Evolutionary conservation across 306 rosid genomes (phyloP), one percentile per base, ranked within the genome.

Genomic region (Oemleria cerasiformis): DNA sequence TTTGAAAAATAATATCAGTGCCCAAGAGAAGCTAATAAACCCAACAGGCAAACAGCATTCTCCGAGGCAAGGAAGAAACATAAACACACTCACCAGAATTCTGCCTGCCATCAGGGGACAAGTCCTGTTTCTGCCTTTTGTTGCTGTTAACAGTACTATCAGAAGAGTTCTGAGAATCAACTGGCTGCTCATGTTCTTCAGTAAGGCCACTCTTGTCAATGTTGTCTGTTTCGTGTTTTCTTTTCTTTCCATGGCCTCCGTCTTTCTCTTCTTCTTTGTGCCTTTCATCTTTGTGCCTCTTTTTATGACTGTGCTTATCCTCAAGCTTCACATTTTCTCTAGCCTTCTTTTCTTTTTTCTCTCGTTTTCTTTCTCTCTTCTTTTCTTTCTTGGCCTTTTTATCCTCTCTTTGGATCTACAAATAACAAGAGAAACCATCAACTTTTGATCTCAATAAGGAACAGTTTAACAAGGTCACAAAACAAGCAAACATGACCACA

Each of bases 1-100:
- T 36, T 79, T 63, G 63, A 54, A 79, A 67, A 68, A 73, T 58
- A 73, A 53, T 51, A 75, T 79, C 76, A 79, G 78, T 79, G 66
- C 70, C 68, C 71, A 56, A 45, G 72, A 68, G 75, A 79, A 61
- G 66, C 67, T 53, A 79, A 65, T 69, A 73, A 74, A 53, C 79
- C 79, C 80, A 55, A 75, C 65, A 69, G 73, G 76, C 54, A 79
- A 68, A 63, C 72, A 78, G 21, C 60, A 66, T 64, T 71, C 67
- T 43, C 57, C 62, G 62, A 39, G n/a, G 34, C n/a, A 59, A 61
- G 78, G 78, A 79, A 75, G 80, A 64, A 69, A 41, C 48, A n/a
- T 8, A 67, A 60, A 51, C 16, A 55, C 76, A 79, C 79, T 79
- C 79, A 74, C 79, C 77, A 11, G 58, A 47, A 58, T 63, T 70